Conservation (phyloP, 352 stramenopile genomes). For the Elongisporangium senticosum region DNA sequence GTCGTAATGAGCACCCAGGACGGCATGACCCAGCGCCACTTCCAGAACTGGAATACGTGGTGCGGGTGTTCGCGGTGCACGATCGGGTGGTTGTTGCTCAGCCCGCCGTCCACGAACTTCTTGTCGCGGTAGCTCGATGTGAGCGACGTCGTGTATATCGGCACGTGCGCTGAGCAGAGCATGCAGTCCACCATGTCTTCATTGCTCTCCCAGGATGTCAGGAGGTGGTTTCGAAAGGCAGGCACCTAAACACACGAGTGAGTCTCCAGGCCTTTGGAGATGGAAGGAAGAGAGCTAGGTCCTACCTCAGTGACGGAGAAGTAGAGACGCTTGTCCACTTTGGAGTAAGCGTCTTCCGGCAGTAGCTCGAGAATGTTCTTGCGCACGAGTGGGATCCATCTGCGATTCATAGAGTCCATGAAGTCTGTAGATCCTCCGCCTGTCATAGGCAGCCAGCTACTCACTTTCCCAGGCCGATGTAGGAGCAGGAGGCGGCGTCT, state of each 20-base stretch:
- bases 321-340: conserved; percentile 61
- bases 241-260: conserved; percentile 21
- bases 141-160: conserved; percentile 67
- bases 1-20: conserved; percentile 77
- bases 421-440: no score
- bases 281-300: background rate
- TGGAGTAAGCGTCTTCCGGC: conserved; percentile 55
- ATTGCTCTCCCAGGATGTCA: conserved; percentile 68
- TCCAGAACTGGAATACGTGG: conserved; percentile 83
- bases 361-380: conserved; percentile 57
- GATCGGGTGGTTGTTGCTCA: conserved; percentile 69
- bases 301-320: conserved; percentile 67
- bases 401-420: conserved; percentile 5
- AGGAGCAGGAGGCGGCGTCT: conserved; percentile 43
- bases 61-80: conserved; percentile 43
- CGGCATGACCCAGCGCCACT: conserved; percentile 74
- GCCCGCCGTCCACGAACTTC: conserved; percentile 62
- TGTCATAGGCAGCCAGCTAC: conserved; percentile 3
- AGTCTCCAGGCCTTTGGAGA: no score
- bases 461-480: conserved; percentile 57
- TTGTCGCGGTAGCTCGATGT: conserved; percentile 61
- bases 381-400: conserved; percentile 75
- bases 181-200: conserved; percentile 83
- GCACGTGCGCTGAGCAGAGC: conserved; percentile 66
- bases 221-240: conserved; percentile 56